Evolutionary conservation across 2,329 filamentous ascomycete species (phyloP), one percentile per base, ranked within the genome.

Genomic region (Penicillium thymicola): DNA sequence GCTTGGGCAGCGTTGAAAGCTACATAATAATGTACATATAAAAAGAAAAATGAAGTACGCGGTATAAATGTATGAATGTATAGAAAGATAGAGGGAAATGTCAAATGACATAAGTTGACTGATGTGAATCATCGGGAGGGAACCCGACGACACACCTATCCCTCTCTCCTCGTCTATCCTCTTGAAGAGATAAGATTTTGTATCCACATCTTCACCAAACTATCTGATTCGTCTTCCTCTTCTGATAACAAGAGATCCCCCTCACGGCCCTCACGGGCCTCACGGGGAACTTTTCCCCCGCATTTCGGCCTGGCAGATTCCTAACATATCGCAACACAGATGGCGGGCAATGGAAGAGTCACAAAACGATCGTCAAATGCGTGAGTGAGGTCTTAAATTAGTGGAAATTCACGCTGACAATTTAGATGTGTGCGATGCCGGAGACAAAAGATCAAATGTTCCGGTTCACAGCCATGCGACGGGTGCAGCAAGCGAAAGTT

Each of bases 1-100:
- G 56, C 77, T 96, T 62, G 83, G 85, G 61, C 87, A 89, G 66
- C 82, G 88, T 67, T 94, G 16, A 53, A 25, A 36, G 5, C 16
- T n/a, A 25, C 9, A 37, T 34, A 16, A 37, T 23, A 21, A 21
- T 14, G 11, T 28, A 38, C 14, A 5, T 37, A 27, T 7, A 18
- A 36, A 9, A 27, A 3, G 8, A 13, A 25, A 41, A 18, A 18
- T 27, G 27, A 46, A 21, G 18, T 16, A 38, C 8, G 8, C 13
- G n/a, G 13, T 32, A 14, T 32, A 5, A 5, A 30, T 30, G 28
- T 32, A 13, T 2, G 5, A 14, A 32, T 32, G 5, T 11, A 41
- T 30, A 14, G 10, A 32, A 40, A 40, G n/a, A 27, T 2, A n/a
- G 16, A 44, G 10, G 38, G 23, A n/a, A 28, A 37, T 28, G 18